phyloP scores from a whole-genome alignment of 106 monocot species.

The Dendrobium nobile region DNA sequence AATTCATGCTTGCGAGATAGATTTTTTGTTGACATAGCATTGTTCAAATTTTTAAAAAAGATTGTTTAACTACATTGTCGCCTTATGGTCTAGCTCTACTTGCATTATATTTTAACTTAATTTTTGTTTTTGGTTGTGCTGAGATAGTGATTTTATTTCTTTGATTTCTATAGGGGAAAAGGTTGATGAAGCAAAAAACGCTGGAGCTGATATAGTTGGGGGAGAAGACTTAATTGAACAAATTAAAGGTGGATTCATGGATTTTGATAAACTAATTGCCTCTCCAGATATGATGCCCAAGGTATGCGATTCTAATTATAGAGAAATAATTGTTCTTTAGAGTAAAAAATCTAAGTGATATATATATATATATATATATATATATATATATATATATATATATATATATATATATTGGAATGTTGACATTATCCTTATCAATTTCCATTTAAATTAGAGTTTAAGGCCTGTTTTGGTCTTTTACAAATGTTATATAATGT shows the following conservation, averaged over 20 bases:
- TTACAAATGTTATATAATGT: neutral
- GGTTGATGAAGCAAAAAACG: slow-evolving; percentile 87
- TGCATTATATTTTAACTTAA: neutral
- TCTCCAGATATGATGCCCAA: slow-evolving; percentile 99
- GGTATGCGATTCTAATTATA: slow-evolving; percentile 20
- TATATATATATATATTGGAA: neutral
- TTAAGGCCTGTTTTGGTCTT: neutral
- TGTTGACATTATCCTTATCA: neutral
- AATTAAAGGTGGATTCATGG: slow-evolving; percentile 95
- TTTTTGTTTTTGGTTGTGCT: neutral
- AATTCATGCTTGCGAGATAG: too few relatives aligned
- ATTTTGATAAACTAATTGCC: slow-evolving; percentile 95
- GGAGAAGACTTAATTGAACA: slow-evolving; percentile 85
- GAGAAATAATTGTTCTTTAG: slow-evolving; percentile 3
- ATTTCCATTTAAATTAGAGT: neutral
- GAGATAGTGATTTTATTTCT: neutral
- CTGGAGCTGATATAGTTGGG: slow-evolving; percentile 95
- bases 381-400: too few relatives aligned
- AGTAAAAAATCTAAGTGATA: neutral
- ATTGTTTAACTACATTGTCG: neutral
- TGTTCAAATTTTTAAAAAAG: neutral
- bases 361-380: too few relatives aligned
- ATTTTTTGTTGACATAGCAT: neutral
- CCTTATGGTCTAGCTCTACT: neutral
- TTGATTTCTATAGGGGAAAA: slow-evolving; percentile 55